Conservation (phyloP, 116 monocot genomes). For the Zostera marina region DNA sequence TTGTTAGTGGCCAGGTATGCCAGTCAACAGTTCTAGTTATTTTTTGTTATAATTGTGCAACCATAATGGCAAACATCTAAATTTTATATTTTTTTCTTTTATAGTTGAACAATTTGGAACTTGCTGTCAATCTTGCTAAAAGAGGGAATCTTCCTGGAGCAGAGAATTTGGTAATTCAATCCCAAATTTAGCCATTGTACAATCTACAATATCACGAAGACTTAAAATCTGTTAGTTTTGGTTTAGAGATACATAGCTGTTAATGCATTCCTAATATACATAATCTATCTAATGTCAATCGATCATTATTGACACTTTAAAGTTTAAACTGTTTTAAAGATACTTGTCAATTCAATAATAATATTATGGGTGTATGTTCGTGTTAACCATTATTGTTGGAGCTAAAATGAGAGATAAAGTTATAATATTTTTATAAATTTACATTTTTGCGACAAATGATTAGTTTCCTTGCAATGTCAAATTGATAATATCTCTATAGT, state of each 20-base stretch:
- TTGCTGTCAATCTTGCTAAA: conserved; percentile 98
- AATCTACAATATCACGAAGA: background rate
- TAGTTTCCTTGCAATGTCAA: too few relatives aligned
- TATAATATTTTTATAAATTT: too few relatives aligned
- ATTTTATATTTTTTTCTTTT: background rate
- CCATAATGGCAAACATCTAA: background rate
- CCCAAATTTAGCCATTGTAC: background rate
- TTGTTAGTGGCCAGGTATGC: conserved; percentile 21
- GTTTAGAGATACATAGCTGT: background rate
- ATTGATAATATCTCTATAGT: background rate
- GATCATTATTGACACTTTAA: background rate
- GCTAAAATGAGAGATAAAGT: too few relatives aligned
- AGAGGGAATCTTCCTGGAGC: conserved; percentile 98
- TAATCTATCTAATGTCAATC: background rate
- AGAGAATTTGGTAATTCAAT: conserved; percentile 71
- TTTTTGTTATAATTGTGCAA: background rate
- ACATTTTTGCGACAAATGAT: too few relatives aligned
- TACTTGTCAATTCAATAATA: too few relatives aligned
- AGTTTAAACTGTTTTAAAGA: background rate
- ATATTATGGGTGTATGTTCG: too few relatives aligned
- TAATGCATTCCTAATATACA: background rate
- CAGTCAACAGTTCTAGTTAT: background rate
- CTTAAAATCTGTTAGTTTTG: background rate
- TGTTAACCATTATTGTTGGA: too few relatives aligned
- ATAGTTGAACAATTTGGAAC: conserved; percentile 96